Base-by-base conservation (phyloP, 2,329 filamentous ascomycete species). In the Drechslerella coelobrocha region DNA sequence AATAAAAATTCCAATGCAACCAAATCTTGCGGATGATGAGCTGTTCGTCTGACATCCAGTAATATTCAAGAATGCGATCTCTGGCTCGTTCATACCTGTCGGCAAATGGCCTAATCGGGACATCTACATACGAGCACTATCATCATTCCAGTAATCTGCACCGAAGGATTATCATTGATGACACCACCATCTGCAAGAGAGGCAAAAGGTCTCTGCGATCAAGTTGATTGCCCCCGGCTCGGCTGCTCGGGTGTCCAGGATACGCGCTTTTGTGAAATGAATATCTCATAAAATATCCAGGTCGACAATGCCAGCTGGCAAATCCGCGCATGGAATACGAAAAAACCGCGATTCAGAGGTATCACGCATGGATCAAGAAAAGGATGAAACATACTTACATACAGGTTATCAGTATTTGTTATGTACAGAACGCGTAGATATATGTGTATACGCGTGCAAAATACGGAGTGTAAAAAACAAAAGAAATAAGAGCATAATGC, bases 161-260 rank as follows among this genome's bases (percentile, higher is more conserved):
- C 63, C 56, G 63, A 68, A 51, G 47, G 56, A 68, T 68, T 56
- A 37, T 24, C 63, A 68, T 61, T 61, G 31, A 61, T 68, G 63
- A 61, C 56, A 61, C 56, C 63, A 61, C 63, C 34, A 56, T 57
- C 19, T 61, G 29, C 43, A 6, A 41, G 48, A 27, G 14, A 7
- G 24, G 34, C 19, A 47, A 56, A 69, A 61, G 56, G 61, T 31
- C 29, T 31, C 29, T 31, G 29, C 12, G 6, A 6, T 31, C 29
- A 12, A 31, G 29, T 31, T 31, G 19, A 23, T 45, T 45, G 14
- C 34, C 34, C 34, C 34, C 34, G 34, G 41, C 5, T 10, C 19
- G 41, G 17, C 41, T 17, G 21, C 19, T 23, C 41, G 21, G 19
- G 41, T 8, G 19, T 45, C 41, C 41, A 19, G 41, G 41, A 45